Evolutionary conservation across 345 rosid genomes (phyloP), one percentile per base, ranked within the genome.

Genomic region (Camelina laxa): DNA sequence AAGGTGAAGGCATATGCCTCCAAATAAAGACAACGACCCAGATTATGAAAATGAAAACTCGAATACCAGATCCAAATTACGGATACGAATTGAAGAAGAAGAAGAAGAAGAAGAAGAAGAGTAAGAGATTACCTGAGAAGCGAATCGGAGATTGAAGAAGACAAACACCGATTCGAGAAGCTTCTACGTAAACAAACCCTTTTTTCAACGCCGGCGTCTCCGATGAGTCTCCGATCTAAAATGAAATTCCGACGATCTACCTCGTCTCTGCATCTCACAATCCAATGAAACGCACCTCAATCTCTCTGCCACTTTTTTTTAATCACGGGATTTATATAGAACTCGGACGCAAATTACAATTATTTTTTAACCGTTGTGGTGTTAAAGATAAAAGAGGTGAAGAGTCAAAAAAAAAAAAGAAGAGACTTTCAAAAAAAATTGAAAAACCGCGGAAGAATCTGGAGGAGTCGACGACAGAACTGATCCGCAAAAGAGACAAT

Each of bases 211-310:
- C 38, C 67, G 69, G 20, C 75, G 75, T 41, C 72, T 56, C 60
- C 60, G 67, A 70, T 57, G 55, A 4, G 22, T 75, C 1, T 59
- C 61, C 33, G 42, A 67, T 67, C 54, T 73, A 31, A 1, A 11
- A 45, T 9, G n/a, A 57, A 64, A 56, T 1, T 65, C 76, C 55
- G 76, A 50, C 67, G 80, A 77, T 70, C 60, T 15, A 44, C 61
- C 41, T 19, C 59, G 80, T 62, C 70, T 61, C 75, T 44, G 80
- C 79, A 69, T 75, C 73, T 75, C 73, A 59, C 61, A 65, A 21
- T 44, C 65, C 65, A 58, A 33, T 69, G 65, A 73, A 64, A 33
- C 57, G 3, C 48, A 60, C 63, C 59, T 42, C 38, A 67, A 60
- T 41, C 69, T 41, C 74, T 31, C 56, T 50, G 36, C 36, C 60